Conservation (phyloP, 371 early-diverging fungal species). For the Batkoa obscura region DNA sequence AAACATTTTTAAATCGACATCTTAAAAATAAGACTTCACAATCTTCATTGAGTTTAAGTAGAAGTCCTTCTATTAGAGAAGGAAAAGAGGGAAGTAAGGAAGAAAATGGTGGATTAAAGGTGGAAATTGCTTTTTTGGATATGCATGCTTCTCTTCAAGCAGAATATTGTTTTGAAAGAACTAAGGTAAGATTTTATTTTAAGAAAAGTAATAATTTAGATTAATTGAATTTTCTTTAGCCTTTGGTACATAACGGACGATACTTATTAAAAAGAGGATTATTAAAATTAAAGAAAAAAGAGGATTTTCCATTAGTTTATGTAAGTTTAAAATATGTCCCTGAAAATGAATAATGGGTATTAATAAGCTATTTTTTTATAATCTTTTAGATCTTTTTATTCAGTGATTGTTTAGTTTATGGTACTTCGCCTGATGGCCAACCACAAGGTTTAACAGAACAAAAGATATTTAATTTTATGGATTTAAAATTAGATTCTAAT, state of each 20-base stretch:
- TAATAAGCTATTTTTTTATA: not conserved
- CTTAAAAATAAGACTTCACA: not conserved
- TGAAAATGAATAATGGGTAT: no score
- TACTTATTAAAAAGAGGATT: not conserved
- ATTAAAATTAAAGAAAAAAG: not conserved
- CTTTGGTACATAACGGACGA: slow-evolving; percentile 1
- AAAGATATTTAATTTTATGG: not conserved
- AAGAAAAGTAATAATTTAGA: not conserved
- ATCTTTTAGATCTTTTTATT: slow-evolving; percentile 3
- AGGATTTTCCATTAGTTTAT: not conserved
- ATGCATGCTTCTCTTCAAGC: slow-evolving; percentile 1
- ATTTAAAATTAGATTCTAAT: not conserved
- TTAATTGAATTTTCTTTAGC: not conserved
- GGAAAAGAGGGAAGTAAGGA: not conserved
- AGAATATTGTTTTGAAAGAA: not conserved
- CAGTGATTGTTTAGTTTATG: slow-evolving; percentile 2
- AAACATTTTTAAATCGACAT: not conserved
- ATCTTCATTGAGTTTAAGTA: not conserved
- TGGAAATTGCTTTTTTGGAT: not conserved
- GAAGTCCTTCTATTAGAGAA: not conserved
- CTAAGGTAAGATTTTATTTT: not conserved
- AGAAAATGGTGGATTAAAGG: not conserved
- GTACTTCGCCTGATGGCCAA: not conserved
- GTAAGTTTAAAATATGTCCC: not conserved
- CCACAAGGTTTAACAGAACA: not conserved